Evolutionary conservation across 768 basidiomycete genomes (phyloP).

Genomic region (Lanmaoa rubissima): DNA sequence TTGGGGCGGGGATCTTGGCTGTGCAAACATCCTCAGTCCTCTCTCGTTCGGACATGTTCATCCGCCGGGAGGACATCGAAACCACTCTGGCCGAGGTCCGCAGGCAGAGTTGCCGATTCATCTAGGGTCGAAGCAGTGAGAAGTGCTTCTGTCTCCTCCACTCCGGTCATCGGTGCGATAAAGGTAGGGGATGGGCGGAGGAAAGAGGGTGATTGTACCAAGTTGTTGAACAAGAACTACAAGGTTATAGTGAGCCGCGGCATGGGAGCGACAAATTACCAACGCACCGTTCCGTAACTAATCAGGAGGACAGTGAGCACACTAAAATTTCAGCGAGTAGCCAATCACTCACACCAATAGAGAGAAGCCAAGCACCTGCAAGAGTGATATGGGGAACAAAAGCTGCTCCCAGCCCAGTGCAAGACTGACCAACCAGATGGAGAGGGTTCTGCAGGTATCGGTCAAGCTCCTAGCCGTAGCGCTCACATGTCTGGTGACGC

Average conservation of each 20-base stretch:
- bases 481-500: constrained; percentile 89
- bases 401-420: constrained; percentile 89
- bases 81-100: constrained; percentile 77
- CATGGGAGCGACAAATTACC: constrained; percentile 4
- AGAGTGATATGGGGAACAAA: constrained; percentile 73
- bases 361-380: constrained; percentile 83
- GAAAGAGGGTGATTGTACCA: constrained; percentile 62
- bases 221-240: constrained; percentile 88
- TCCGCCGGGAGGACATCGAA: constrained; percentile 75
- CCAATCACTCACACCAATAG: constrained; percentile 75
- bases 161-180: constrained; percentile 36
- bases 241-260: constrained; percentile 9
- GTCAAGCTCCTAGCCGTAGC: constrained; percentile 90
- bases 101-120: constrained; percentile 81
- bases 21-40: constrained; percentile 4
- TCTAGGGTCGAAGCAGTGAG: constrained; percentile 50
- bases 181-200: constrained; percentile 45
- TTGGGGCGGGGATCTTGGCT: background rate
- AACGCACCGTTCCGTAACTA: constrained; percentile 81
- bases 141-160: constrained; percentile 58
- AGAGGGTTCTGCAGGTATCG: constrained; percentile 92
- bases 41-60: constrained; percentile 25
- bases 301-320: constrained; percentile 10
- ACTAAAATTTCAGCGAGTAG: background rate
- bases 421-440: constrained; percentile 94